Evolutionary conservation across 2,329 filamentous ascomycete genomes (phyloP), one percentile per base, ranked within the genome.

Genomic region (Septoria petroselini): DNA sequence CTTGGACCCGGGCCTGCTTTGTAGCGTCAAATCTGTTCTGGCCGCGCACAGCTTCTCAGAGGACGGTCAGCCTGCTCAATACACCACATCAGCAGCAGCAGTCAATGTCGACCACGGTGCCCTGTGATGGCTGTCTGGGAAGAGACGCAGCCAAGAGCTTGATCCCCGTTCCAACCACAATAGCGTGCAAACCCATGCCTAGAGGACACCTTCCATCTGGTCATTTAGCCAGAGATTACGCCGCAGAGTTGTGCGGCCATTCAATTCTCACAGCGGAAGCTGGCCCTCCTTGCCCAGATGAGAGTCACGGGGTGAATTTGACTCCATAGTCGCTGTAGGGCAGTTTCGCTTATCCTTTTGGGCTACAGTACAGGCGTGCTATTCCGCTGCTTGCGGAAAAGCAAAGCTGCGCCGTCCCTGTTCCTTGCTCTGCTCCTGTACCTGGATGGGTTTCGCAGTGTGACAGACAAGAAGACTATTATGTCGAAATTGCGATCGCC

Each of bases 221-320:
- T 37, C 21, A 45, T 25, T 45, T 29, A 45, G 31, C 42, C 42
- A 45, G 17, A 31, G 31, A 45, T 45, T 45, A 45, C 42, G 42
- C 42, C 25, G 31, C 23, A 27, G 23, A 21, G 30, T 23, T 45
- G 42, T 14, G 19, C 33, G 14, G 17, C 7, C 33, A 8, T 34
- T n/a, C n/a, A 23, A 25, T 29, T 31, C 19, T 30, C 21, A 37
- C 30, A 12, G n/a, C 6, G 14, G 12, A 4, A n/a, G 14, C 14
- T n/a, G 30, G 5, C 30, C 5, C 6, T 33, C 14, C 30, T 4
- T 12, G 12, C 30, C 30, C 6, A 33, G 30, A 33, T 12, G 14
- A 15, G 30, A 5, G 14, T 14, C 14, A 30, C 21, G 31, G 37
- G 42, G 33, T 31, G 40, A 34, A 15, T 25, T 15, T 17, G 19